Evolutionary conservation across 2,329 filamentous ascomycete species (phyloP).

Genomic region (Shiraia bambusicola): DNA sequence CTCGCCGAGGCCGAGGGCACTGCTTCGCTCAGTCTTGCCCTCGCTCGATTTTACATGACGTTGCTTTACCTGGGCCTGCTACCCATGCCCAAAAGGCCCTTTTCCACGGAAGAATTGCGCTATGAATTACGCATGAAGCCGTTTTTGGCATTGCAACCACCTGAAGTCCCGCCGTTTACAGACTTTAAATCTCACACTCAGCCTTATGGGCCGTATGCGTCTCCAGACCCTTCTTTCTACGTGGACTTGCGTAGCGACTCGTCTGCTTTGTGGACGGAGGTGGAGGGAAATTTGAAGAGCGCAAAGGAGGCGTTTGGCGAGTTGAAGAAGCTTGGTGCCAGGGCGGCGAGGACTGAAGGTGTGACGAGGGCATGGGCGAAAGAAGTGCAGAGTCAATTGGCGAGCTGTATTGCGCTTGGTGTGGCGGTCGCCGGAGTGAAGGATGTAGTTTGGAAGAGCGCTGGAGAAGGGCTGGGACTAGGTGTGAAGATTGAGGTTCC

Average conservation of each 20-base stretch:
- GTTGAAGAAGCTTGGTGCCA: conserved; percentile 41
- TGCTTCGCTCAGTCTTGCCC: conserved; percentile 31
- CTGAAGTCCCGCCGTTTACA: conserved; percentile 65
- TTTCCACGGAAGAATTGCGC: conserved; percentile 66
- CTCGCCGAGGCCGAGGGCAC: conserved; percentile 29
- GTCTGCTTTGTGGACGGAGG: conserved; percentile 24
- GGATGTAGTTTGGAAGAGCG: conserved; percentile 10
- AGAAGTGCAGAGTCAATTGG: conserved; percentile 33
- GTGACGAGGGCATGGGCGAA: conserved; percentile 44
- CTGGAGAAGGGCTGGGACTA: conserved; percentile 3
- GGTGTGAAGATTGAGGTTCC: conserved; percentile 42
- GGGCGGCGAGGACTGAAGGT: conserved; percentile 37
- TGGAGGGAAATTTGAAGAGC: conserved; percentile 31
- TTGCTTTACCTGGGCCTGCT: conserved; percentile 61
- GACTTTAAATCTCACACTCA: conserved; percentile 53
- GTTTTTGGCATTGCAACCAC: conserved; percentile 68
- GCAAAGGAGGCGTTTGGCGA: conserved; percentile 40
- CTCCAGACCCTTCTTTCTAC: conserved; percentile 8
- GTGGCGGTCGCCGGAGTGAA: conserved; percentile 32
- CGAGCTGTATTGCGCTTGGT: conserved; percentile 38
- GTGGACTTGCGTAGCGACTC: conserved; percentile 9
- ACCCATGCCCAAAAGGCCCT: conserved; percentile 58
- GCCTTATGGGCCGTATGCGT: conserved; percentile 33
- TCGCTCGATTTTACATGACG: conserved; percentile 62
- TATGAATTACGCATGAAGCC: conserved; percentile 88